Conservation (phyloP, 257 asterid genomes). For the Nicotiana tabacum region DNA sequence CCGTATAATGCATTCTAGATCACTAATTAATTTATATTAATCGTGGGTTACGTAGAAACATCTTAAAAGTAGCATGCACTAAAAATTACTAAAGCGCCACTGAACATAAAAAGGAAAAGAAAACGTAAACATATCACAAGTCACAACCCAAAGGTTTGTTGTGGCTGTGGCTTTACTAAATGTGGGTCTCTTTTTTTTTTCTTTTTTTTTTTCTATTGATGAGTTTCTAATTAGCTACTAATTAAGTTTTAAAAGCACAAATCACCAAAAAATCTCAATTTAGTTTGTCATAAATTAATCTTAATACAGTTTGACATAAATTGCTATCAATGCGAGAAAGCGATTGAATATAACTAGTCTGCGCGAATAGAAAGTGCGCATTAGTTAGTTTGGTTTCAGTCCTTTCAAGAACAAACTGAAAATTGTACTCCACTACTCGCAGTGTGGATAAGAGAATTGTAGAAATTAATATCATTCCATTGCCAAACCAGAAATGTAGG, state of each 20-base stretch:
- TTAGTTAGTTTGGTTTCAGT: neutral
- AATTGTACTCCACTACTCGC: neutral
- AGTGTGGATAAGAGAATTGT: neutral
- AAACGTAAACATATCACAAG: neutral
- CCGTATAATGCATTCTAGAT: neutral
- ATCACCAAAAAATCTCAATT: neutral
- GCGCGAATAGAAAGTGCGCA: neutral
- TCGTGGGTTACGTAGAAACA: neutral
- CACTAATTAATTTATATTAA: neutral
- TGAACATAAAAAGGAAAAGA: neutral
- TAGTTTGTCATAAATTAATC: neutral
- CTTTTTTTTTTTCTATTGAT: neutral
- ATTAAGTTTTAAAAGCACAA: neutral
- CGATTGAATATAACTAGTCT: neutral
- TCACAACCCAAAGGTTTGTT: neutral
- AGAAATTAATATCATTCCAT: neutral
- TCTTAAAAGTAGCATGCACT: neutral
- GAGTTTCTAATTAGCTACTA: neutral
- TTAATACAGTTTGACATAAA: neutral
- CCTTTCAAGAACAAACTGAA: neutral
- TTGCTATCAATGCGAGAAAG: neutral
- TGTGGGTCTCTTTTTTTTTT: no score
- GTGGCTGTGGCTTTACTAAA: neutral
- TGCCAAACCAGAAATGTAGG: neutral
- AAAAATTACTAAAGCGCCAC: neutral